Base-by-base conservation (phyloP, 495 filamentous ascomycete species). In the Haplographium delicatum region DNA sequence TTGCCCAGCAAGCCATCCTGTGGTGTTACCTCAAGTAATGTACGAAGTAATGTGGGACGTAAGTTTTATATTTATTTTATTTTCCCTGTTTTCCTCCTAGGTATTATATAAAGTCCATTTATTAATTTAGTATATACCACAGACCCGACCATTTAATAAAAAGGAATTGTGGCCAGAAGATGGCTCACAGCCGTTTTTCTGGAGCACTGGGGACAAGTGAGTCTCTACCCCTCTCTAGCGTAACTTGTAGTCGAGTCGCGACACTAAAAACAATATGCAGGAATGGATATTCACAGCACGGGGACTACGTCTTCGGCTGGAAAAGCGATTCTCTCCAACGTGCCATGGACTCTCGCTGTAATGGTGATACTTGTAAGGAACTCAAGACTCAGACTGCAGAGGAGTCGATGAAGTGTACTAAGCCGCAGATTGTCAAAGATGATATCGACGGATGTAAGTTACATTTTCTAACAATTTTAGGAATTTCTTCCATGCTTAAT, bases 291-390 rank as follows among this genome's bases (percentile, higher is more conserved):
- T 83, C 84, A 18, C 84, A 83, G 56, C 85, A 89, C 58, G 85
- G 77, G 15, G 85, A 89, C 59, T 88, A 87, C 62, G 81, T 88
- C 52, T 74, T 73, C 33, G 85, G 80, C 27, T 89, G 85, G 85
- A 74, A 85, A 18, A 64, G 65, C 8, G 67, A 65, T n/a, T 60
- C 72, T 44, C 68, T 81, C 25, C 68, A 72, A 49, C n/a, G 48
- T 4, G 76, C 76, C 9, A 48, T 54, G 44, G 45, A 54, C 39
- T 37, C 68, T 56, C 28, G 47, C 54, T 89, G 85, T 70, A 78
- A 76, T 54, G 69, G 74, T 35, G 72, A 76, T 68, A 53, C 69
- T 20, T 59, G 60, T 39, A 72, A 71, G 41, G 72, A 72, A 30
- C 64, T 74, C 59, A 68, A 65, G 15, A 57, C 59, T 39, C 71